Percentiles rank a stretch among this genome's conserved stretches.
These are phyloP conservation scores for Vanrija sp. DNA, from an alignment of 1,284 basidiomycete species.

Conservation along the genomic window DNA sequence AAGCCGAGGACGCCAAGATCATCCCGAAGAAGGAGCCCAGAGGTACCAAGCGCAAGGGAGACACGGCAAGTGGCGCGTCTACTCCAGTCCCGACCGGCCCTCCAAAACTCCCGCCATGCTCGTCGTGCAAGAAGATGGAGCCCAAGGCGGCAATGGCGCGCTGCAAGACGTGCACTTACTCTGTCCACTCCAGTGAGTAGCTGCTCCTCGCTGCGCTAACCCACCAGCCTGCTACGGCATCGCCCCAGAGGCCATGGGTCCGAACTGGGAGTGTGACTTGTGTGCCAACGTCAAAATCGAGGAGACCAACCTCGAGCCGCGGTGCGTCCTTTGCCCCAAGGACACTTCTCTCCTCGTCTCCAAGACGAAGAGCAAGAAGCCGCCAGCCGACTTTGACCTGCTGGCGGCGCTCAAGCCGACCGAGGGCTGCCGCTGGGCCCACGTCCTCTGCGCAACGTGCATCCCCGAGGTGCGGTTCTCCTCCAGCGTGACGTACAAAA, in stretches of 20 bases:
- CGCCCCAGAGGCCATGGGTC: constrained; percentile 58
- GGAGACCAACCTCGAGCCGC: constrained; percentile 62
- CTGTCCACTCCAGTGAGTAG: constrained; percentile 64
- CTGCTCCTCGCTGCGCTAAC: constrained; percentile 19
- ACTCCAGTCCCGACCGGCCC: constrained; percentile 42
- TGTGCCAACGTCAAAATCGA: constrained; percentile 73
- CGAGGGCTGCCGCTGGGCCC: constrained; percentile 89
- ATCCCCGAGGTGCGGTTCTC: constrained; percentile 77
- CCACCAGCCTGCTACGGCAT: constrained; percentile 62
- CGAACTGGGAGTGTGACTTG: constrained; percentile 77
- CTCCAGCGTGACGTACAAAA: constrained; percentile 63
- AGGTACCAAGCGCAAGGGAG: constrained; percentile 58
- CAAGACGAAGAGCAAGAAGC: constrained; percentile 34
- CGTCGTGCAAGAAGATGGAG: constrained; percentile 69
- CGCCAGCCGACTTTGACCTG: constrained; percentile 60
- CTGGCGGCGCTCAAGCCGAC: constrained; percentile 87
- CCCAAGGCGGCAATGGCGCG: constrained; percentile 69
- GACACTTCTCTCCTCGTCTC: constrained; percentile 18
- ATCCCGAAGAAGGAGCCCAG: constrained; percentile 44
- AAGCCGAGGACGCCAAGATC: constrained; percentile 40
- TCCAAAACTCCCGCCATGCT: constrained; percentile 64
- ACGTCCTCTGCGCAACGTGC: constrained; percentile 84
- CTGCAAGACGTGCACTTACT: constrained; percentile 72
- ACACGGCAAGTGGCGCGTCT: constrained; percentile 39
- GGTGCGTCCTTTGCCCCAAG: constrained; percentile 48